Evolutionary conservation across 352 stramenopile species (phyloP), one percentile per base, ranked within the genome.

Genomic region (Pythium coloratum): DNA sequence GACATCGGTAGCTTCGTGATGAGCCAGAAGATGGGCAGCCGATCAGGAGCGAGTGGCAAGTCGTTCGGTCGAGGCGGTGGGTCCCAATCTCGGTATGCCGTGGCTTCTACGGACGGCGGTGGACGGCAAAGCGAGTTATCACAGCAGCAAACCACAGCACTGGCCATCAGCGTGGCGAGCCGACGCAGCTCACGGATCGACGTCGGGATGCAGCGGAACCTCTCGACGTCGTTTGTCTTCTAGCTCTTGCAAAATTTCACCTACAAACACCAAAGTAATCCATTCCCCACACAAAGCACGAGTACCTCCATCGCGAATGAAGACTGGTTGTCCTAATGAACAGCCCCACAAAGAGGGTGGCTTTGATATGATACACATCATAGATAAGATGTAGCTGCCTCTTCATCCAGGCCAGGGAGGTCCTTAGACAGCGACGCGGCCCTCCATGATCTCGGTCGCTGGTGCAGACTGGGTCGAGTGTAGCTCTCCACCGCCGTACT

Each of bases 391-490:
- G 20, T 6, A 34, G 13, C 6, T 5, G n/a, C 46, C n/a, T 13
- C 20, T 26, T 24, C 16, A 9, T 24, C 7, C 20, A 16, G 42
- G 46, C 20, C 20, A 24, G 20, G 5, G 28, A 47, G n/a, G 0
- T 8, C 20, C 12, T 59, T 38, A 69, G 32, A 69, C 26, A 2
- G 49, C 63, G 9, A 32, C 28, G 2, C 64, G 64, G 20, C 50
- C 50, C 38, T 65, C 64, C 57, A 70, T 70, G 24, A 62, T 50
- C 44, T 70, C 64, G 8, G 64, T 70, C 13, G 57, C 64, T 20
- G 64, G 64, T 0, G 47, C 47, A 14, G 46, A 53, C 20, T 53
- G 46, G 46, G 18, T 30, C 12, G 46, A 32, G 12, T 50, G 16
- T 5, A 28, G 14, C 42, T 50, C 42, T 8, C 18, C n/a, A 53